Evolutionary conservation across 2,329 filamentous ascomycete genomes (phyloP).

Genomic region (Sporothrix luriei): DNA sequence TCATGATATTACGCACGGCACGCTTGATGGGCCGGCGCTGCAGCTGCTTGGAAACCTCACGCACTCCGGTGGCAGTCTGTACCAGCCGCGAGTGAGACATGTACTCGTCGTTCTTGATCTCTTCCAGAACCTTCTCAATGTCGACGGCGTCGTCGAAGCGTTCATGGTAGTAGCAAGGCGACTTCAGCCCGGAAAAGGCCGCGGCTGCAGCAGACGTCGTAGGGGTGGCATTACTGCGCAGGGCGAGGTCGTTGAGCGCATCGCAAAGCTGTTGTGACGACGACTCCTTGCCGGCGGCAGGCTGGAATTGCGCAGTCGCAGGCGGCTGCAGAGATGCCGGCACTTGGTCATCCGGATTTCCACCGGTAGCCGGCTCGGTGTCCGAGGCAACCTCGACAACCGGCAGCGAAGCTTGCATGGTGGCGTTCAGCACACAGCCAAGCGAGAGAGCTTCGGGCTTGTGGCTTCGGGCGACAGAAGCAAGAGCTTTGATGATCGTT

Average conservation of each 20-base stretch:
- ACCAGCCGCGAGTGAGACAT: conserved; percentile 93
- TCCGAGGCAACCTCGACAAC: conserved; percentile 40
- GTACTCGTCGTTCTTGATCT: conserved; percentile 85
- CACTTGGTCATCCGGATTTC: conserved; percentile 39
- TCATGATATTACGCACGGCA: conserved; percentile 93
- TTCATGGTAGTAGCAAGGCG: conserved; percentile 97
- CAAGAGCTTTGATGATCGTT: conserved; percentile 80
- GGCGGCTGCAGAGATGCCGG: conserved; percentile 13
- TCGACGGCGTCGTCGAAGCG: conserved; percentile 95
- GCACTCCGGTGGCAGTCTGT: conserved; percentile 91
- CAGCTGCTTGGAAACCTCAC: conserved; percentile 93
- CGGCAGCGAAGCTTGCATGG: conserved; percentile 25
- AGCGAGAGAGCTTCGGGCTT: conserved; percentile 66
- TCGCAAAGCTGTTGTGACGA: conserved; percentile 66
- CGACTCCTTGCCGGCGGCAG: conserved; percentile 15
- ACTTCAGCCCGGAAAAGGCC: conserved; percentile 72
- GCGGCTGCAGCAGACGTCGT: conserved; percentile 42
- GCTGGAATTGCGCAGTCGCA: conserved; percentile 3
- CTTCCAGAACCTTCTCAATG: conserved; percentile 90
- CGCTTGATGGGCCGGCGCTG: conserved; percentile 89
- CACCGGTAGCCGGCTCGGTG: conserved; percentile 29
- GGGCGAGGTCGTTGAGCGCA: conserved; percentile 58
- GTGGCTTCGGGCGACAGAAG: conserved; percentile 64
- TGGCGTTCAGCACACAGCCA: conserved; percentile 59
- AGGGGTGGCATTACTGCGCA: conserved; percentile 45